phyloP scores from a whole-genome alignment of 2,329 filamentous ascomycete genomes.

The Penicillium sp. region DNA sequence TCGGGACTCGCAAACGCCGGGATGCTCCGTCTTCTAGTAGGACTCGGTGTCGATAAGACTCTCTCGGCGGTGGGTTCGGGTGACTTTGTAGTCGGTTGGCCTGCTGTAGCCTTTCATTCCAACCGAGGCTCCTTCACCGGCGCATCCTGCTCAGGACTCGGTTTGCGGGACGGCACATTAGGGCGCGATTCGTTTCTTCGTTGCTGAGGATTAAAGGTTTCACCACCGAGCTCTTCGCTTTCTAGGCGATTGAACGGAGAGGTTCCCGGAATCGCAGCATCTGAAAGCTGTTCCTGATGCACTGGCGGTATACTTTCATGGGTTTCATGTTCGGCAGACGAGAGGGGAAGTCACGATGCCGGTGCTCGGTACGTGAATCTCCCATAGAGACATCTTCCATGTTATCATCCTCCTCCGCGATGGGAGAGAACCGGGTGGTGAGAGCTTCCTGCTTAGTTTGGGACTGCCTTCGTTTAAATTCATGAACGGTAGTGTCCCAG shows the following conservation, averaged over 20 bases:
- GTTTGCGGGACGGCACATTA: background rate
- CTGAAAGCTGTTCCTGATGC: background rate
- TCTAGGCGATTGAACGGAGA: background rate
- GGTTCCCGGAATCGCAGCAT: background rate
- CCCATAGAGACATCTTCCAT: background rate
- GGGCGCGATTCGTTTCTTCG: background rate
- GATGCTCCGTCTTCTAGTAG: background rate
- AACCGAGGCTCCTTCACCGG: too few relatives aligned
- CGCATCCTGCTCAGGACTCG: background rate
- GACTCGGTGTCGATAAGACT: background rate
- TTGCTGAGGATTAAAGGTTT: background rate
- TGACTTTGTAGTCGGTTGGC: too few relatives aligned
- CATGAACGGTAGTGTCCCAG: slow-evolving; percentile 27
- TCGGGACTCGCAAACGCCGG: background rate
- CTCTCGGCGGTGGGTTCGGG: too few relatives aligned
- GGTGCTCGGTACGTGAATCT: slow-evolving; percentile 1
- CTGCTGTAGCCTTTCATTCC: too few relatives aligned
- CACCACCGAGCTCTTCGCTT: background rate
- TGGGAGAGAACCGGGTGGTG: slow-evolving; percentile 6
- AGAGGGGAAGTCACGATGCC: slow-evolving; percentile 20
- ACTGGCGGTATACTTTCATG: background rate
- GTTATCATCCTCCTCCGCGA: slow-evolving; percentile 9
- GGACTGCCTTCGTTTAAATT: slow-evolving; percentile 8
- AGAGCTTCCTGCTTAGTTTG: slow-evolving; percentile 10
- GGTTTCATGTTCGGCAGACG: slow-evolving; percentile 26